Conservation (phyloP, 2,329 filamentous ascomycete genomes). For the Exophiala sideris region DNA sequence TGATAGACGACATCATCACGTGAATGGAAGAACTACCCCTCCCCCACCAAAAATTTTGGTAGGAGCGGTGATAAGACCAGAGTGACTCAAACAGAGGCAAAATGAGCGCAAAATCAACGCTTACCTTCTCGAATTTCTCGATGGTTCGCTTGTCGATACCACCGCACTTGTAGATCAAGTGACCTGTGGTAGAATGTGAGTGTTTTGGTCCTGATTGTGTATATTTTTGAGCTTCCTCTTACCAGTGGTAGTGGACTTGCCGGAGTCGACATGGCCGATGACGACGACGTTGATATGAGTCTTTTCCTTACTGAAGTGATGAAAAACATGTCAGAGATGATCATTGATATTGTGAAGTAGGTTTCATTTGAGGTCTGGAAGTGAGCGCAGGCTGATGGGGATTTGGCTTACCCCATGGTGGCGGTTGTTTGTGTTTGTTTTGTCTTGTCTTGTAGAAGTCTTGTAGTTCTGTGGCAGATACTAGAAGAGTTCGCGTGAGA, state of each 20-base stretch:
- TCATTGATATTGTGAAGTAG: conserved; percentile 22
- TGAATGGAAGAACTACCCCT: conserved; percentile 34
- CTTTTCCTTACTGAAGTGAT: conserved; percentile 78
- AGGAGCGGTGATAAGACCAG: conserved; percentile 26
- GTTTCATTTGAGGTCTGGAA: conserved; percentile 7
- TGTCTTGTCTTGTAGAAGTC: conserved; percentile 33
- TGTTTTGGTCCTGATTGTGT: conserved; percentile 28
- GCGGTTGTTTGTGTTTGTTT: conserved; percentile 39
- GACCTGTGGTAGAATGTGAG: conserved; percentile 53
- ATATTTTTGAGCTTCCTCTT: conserved; percentile 46
- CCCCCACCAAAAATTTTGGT: conserved; percentile 32
- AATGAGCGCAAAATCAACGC: conserved; percentile 28
- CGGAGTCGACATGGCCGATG: conserved; percentile 99
- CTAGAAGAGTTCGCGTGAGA: conserved; percentile 42
- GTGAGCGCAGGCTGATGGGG: conserved; percentile 18
- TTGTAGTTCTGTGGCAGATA: conserved; percentile 49
- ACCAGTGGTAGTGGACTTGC: conserved; percentile 96
- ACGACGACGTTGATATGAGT: conserved; percentile 96
- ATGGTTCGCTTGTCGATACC: conserved; percentile 99
- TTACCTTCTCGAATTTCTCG: conserved; percentile 99
- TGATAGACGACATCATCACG: conserved; percentile 17
- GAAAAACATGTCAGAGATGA: conserved; percentile 20
- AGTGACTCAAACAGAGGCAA: conserved; percentile 9
- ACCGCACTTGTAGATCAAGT: conserved; percentile 99
- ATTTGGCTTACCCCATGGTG: conserved; percentile 59